These are phyloP conservation scores for Pseudogymnoascus sp. DNA, from an alignment of 2,329 filamentous ascomycete species.

Conservation along the genomic window DNA sequence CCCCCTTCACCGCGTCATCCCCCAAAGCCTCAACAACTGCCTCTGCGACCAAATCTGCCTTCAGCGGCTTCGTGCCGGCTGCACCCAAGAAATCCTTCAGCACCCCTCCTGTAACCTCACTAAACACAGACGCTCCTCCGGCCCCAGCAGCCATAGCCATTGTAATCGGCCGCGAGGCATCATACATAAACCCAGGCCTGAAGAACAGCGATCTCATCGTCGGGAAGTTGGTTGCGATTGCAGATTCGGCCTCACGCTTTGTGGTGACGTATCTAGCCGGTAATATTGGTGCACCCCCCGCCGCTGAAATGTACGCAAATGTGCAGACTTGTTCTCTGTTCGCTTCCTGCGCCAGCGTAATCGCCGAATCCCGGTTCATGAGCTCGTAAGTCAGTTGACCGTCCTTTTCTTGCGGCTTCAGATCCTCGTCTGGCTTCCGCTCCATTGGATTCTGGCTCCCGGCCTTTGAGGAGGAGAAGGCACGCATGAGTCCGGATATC, in stretches of 20 bases:
- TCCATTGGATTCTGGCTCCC: slow-evolving; percentile 65
- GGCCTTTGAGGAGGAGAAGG: slow-evolving; percentile 62
- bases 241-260: slow-evolving; percentile 81
- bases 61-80: slow-evolving; percentile 76
- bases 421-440: slow-evolving; percentile 48
- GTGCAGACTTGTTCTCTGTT: slow-evolving; percentile 54
- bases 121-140: slow-evolving; percentile 67
- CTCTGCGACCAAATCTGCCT: slow-evolving; percentile 80
- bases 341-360: slow-evolving; percentile 74
- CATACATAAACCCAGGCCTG: slow-evolving; percentile 83
- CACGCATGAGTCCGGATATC: slow-evolving; percentile 67
- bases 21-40: slow-evolving; percentile 81
- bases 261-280: slow-evolving; percentile 81
- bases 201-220: slow-evolving; percentile 74
- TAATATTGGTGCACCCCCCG: slow-evolving; percentile 75
- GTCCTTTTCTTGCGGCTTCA: slow-evolving; percentile 59
- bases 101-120: slow-evolving; percentile 67
- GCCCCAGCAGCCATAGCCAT: slow-evolving; percentile 75
- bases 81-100: slow-evolving; percentile 73
- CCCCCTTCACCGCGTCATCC: slow-evolving; percentile 65
- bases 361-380: slow-evolving; percentile 89
- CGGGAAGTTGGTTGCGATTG: slow-evolving; percentile 66
- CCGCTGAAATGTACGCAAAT: slow-evolving; percentile 86
- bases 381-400: slow-evolving; percentile 88
- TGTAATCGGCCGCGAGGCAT: slow-evolving; percentile 72